Evolutionary conservation across 768 basidiomycete genomes (phyloP), one percentile per base, ranked within the genome.

Genomic region (Thelephora ganbajun): DNA sequence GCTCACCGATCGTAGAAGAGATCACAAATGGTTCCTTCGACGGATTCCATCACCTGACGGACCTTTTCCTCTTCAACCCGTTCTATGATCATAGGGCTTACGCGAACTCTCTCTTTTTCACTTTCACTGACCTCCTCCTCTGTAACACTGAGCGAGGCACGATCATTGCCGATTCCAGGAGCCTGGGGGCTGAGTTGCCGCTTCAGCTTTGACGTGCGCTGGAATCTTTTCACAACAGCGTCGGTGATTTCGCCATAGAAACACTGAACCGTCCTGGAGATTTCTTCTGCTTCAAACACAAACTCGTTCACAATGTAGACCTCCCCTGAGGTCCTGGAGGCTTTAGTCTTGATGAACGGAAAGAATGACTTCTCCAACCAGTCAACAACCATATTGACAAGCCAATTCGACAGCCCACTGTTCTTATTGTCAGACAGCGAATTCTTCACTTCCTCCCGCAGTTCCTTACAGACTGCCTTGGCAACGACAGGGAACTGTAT

Each of bases 1-100:
- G 63, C 72, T 44, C 26, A 83, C 91, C 83, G 69, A 61, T 97
- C 93, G 60, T 96, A 97, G 54, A 94, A 83, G 11, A 84, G 54
- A 2, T 69, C 68, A 45, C 81, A 84, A 11, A 96, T 58, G 2
- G 79, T 66, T 5, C 72, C 68, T 61, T 98, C 94, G 6, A 93
- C 76, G 6, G 66, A 64, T 36, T 90, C 88, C 53, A 92, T 69
- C 18, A 83, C 67, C 30, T 74, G 73, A 20, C 71, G 70, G 44
- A 83, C 71, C 50, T 63, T 69, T 39, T 57, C 56, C 35, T 59
- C 65, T 18, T 41, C 39, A 22, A 14, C 14, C 16, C 22, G 39
- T 37, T 51, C 56, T 43, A 57, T 58, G 59, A 61, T 62, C 9
- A 9, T 30, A 9, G 26, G 59, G 20, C 57, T 57, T 42, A 50